Percentiles rank a stretch among this genome's conserved stretches.
phyloP scores from a whole-genome alignment of 495 filamentous ascomycete genomes.

The Neurospora sp. region DNA sequence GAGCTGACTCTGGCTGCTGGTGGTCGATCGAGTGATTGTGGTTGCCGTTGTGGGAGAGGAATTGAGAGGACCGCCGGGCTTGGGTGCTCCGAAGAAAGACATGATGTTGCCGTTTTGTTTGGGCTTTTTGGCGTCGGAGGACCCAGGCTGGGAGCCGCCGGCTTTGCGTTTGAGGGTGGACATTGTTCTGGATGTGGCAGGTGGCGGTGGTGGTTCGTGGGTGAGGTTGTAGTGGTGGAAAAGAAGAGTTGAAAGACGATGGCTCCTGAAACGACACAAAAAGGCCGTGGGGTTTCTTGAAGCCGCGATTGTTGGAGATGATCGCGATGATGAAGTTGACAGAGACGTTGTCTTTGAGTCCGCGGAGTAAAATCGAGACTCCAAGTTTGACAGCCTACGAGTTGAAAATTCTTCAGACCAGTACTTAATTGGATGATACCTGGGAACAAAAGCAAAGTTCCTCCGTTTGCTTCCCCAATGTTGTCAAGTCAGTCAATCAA shows the following conservation, averaged over 20 bases:
- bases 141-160: conserved; percentile 29
- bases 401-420: not conserved
- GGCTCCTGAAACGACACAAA: not conserved
- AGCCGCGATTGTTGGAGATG: not conserved
- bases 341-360: not conserved
- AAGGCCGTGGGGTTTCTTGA: not conserved
- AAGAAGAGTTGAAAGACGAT: not conserved
- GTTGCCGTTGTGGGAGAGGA: not conserved
- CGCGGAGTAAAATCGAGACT: not conserved
- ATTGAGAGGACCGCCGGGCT: conserved; percentile 7
- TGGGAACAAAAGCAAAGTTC: not conserved
- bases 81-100: conserved; percentile 43
- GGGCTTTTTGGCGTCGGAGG: conserved; percentile 55
- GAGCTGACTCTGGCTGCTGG: conserved; percentile 3
- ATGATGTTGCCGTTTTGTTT: conserved; percentile 48
- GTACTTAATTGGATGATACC: not conserved
- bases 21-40: not conserved
- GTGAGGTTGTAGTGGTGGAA: not conserved
- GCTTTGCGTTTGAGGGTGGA: conserved; percentile 62
- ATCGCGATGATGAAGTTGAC: not conserved
- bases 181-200: conserved; percentile 21
- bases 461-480: conserved; percentile 4
- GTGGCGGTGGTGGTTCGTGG: not conserved
- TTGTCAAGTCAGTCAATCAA: not conserved
- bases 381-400: too few species aligned